Base-by-base conservation (phyloP, 1,139 yeast genomes). In the Zygoascus sp. region DNA sequence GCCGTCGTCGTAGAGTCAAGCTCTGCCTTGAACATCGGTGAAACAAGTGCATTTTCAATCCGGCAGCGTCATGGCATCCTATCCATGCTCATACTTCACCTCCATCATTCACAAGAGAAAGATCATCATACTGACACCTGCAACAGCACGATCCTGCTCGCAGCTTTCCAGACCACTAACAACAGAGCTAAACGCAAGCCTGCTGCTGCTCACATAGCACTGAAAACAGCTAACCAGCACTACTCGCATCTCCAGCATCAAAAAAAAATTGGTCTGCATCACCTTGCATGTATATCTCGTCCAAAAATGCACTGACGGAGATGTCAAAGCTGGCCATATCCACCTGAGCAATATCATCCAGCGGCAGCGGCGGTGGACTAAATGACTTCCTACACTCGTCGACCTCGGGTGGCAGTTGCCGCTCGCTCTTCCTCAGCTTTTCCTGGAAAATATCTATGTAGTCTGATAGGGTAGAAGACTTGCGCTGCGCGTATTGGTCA, bases 401-500 rank as follows among this genome's bases (percentile, higher is more conserved):
- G 7, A 27, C 30, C 13, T 21, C 25, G 27, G 8, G 20, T 2
- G 44, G 44, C 13, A 41, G n/a, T 13, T 20, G 5, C 25, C 30
- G 21, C 10, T 30, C 38, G 22, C 32, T 15, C 39, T 41, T 41
- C n/a, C 20, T 17, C 11, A 41, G 39, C 21, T 27, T 21, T 3
- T 17, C 37, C 19, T 32, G 36, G 21, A 41, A 41, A 4, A 32
- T 30, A 9, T 21, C 30, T 17, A 41, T 20, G 32, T 41, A 41
- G 2, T 21, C 39, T 11, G 44, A 16, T 20, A 41, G 32, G 15
- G 27, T 32, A 13, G 27, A 13, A 9, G 30, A 6, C 21, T 32
- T 32, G 17, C 35, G 16, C 10, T 19, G 30, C 3, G 44, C 32
- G 20, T 41, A 41, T 11, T 19, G 19, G 17, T 41, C 44, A 25